phyloP scores from a whole-genome alignment of 2,329 filamentous ascomycete genomes.

The Aphanocladium album region DNA sequence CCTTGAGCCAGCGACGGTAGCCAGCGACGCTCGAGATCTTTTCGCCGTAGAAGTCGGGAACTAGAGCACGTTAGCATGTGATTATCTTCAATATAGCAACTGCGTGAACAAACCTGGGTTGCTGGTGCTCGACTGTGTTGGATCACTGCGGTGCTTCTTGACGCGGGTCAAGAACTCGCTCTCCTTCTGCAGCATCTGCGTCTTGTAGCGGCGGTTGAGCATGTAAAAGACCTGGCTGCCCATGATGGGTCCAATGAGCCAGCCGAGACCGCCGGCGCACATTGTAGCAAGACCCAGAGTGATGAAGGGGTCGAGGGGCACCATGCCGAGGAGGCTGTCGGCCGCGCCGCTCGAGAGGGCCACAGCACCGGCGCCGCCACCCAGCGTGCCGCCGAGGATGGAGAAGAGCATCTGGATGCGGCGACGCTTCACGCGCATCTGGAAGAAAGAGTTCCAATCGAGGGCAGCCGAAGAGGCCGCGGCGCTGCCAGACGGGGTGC shows the following conservation, averaged over 20 bases:
- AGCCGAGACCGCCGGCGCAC: constrained; percentile 73
- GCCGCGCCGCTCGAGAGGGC: constrained; percentile 66
- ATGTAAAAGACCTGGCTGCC: constrained; percentile 77
- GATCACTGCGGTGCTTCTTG: constrained; percentile 88
- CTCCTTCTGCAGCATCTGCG: constrained; percentile 81
- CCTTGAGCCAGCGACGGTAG: constrained; percentile 94
- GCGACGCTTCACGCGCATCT: constrained; percentile 78
- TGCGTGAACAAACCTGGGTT: constrained; percentile 62
- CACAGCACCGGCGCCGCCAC: constrained; percentile 58
- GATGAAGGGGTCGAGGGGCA: constrained; percentile 84
- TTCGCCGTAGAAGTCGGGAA: constrained; percentile 97
- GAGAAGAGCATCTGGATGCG: constrained; percentile 79
- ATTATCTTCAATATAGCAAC: background rate
- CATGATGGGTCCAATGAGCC: constrained; percentile 79
- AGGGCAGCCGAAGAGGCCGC: constrained; percentile 38
- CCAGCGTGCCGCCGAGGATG: constrained; percentile 56
- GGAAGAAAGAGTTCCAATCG: constrained; percentile 91
- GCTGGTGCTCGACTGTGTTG: constrained; percentile 77
- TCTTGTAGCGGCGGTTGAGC: constrained; percentile 64
- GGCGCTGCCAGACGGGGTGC: constrained; percentile 24
- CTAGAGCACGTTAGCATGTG: constrained; percentile 32
- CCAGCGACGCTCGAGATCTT: constrained; percentile 91
- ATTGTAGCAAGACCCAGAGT: constrained; percentile 77
- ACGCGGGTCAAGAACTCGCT: constrained; percentile 88
- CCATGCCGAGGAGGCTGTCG: constrained; percentile 63